Evolutionary conservation across 2,329 filamentous ascomycete genomes (phyloP), one percentile per base, ranked within the genome.

Genomic region (Sarocladiaceae sp.): DNA sequence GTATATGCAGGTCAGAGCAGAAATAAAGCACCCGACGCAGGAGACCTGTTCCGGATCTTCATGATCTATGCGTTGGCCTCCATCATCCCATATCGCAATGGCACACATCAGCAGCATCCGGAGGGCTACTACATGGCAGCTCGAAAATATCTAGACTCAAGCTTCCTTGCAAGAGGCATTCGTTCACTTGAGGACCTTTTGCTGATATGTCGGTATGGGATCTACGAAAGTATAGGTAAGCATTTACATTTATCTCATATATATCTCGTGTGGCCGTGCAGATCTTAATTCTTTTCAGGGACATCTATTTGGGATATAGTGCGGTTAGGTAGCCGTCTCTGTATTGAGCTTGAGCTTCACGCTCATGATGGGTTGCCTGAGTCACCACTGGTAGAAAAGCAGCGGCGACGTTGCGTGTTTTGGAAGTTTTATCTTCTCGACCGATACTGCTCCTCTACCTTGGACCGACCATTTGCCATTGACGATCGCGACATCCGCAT

Each of bases 341-440:
- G 70, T 52, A 62, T 72, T 13, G 69, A 72, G 46, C 61, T 67
- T 55, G 64, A 64, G 8, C 59, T 73, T 1, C 67, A 71, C 53
- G 26, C 23, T 17, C 8, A 48, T 15, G 54, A 55, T 7, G 29
- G 50, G 2, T 46, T 48, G 2, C 25, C 29, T 33, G 29, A 26
- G 2, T 44, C 54, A 1, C 51, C 55, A 3, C 57, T 62, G 1
- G 28, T 71, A 6, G 56, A 66, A 12, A 65, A 70, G 29, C 71
- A 74, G 40, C 61, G 68, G 13, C 62, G 61, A 29, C 63, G 70
- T 1, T 59, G 71, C 1, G 65, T 74, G 1, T 76, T 75, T 54
- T 74, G 72, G 72, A 63, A 71, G 36, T 72, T 68, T 55, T 75
- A 74, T 50, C 62, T 73, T 17, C 66, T 73, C 15, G 71, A 74